Percentiles rank a stretch among this genome's conserved stretches.
Conservation (phyloP, 371 early-diverging fungal species). For the Mucor racemosus region DNA sequence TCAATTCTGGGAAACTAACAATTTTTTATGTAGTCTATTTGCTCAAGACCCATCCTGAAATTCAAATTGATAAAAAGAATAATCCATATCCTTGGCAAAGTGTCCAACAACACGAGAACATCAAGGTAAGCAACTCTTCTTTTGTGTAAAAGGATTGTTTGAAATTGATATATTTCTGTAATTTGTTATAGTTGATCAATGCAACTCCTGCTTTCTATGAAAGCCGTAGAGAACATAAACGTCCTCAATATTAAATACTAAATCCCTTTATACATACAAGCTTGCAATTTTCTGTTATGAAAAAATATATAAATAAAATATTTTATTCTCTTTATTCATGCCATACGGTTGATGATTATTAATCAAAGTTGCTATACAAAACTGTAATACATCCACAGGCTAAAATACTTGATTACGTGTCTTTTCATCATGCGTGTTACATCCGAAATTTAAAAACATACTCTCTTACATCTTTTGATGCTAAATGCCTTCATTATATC, state of each 20-base stretch:
- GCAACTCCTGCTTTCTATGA: conserved; percentile 23
- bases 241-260: background rate
- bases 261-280: background rate
- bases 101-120: conserved; percentile 51
- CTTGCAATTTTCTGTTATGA: background rate
- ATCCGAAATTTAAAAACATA: too few relatives aligned
- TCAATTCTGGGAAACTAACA: conserved; percentile 7
- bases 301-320: background rate
- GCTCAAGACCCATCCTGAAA: conserved; percentile 53
- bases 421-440: background rate
- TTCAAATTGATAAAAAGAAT: conserved; percentile 50
- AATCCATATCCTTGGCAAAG: conserved; percentile 54
- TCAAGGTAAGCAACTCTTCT: conserved; percentile 34
- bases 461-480: too few relatives aligned
- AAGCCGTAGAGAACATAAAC: conserved; percentile 13
- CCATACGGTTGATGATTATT: too few relatives aligned
- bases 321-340: background rate
- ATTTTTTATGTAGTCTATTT: conserved; percentile 35
- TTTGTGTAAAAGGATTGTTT: background rate
- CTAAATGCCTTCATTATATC: too few relatives aligned
- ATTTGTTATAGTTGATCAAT: conserved; percentile 13
- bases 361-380: background rate
- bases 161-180: background rate
- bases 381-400: background rate
- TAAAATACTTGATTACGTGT: background rate